Evolutionary conservation across 148 eudicot species (phyloP).

Genomic region (Amaranthus cruentus): DNA sequence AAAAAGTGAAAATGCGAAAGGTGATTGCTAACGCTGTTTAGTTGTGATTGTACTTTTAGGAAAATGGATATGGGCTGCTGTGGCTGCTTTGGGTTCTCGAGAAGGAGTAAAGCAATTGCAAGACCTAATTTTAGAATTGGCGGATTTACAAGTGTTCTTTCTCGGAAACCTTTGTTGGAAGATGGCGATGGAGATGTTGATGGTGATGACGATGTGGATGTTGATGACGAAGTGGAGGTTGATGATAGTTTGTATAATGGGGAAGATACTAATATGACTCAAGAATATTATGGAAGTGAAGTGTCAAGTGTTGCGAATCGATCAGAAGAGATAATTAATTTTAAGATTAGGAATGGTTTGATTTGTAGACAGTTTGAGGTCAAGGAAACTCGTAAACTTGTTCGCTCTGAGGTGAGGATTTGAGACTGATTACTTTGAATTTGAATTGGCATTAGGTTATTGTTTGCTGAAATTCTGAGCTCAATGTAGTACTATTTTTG

Average conservation of each 20-base stretch:
- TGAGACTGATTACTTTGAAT: background rate
- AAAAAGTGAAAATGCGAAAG: no score
- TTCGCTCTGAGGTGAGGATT: conserved; percentile 79
- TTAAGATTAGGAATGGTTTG: conserved; percentile 54
- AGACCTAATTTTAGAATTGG: conserved; percentile 32
- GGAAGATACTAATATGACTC: conserved; percentile 50
- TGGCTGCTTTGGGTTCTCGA: conserved; percentile 86
- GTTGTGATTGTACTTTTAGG: conserved; percentile 23
- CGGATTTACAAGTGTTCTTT: conserved; percentile 30
- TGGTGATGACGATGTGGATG: conserved; percentile 37
- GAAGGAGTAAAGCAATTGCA: conserved; percentile 37
- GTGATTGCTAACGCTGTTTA: background rate
- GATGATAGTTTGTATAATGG: conserved; percentile 44
- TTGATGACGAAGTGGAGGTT: conserved; percentile 44
- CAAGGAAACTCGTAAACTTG: conserved; percentile 63
- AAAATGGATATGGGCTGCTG: conserved; percentile 83
- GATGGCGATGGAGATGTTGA: conserved; percentile 39
- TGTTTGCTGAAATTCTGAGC: background rate
- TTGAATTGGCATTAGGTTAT: background rate
- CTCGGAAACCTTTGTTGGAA: conserved; percentile 56
- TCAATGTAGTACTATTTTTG: background rate
- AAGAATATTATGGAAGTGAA: conserved; percentile 47
- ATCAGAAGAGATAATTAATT: conserved; percentile 68
- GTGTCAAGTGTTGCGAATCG: conserved; percentile 47
- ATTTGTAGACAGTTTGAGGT: conserved; percentile 80